phyloP scores from a whole-genome alignment of 1,139 yeast species.

The Diutina mesorugosa region DNA sequence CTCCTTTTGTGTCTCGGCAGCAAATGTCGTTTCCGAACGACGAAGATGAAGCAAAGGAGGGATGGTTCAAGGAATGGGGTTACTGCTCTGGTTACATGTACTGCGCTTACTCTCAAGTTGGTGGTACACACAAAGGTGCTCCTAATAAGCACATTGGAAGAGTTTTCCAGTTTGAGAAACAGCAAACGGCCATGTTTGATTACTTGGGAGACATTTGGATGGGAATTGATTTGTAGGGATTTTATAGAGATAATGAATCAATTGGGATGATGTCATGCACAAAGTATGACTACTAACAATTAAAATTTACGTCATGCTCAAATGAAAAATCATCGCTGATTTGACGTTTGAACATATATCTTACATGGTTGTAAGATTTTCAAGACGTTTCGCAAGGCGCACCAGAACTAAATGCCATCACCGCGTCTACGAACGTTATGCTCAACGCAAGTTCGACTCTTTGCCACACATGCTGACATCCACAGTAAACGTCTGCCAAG shows the following conservation, averaged over 20 bases:
- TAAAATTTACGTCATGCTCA: too few species aligned
- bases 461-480: neutral
- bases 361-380: too few species aligned
- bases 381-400: neutral
- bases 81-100: constrained; percentile 24
- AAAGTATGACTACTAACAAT: too few species aligned
- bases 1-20: constrained; percentile 12
- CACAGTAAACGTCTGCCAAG: neutral
- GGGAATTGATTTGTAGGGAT: neutral
- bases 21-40: constrained; percentile 5
- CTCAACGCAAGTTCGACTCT: neutral
- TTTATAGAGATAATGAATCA: neutral
- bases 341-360: too few species aligned
- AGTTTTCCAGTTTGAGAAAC: neutral
- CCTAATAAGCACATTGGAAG: neutral
- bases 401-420: neutral
- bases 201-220: constrained; percentile 1
- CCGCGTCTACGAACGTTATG: neutral
- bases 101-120: constrained; percentile 26
- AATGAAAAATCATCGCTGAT: too few species aligned
- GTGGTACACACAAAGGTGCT: constrained; percentile 8
- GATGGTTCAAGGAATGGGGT: constrained; percentile 17
- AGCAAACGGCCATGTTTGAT: neutral
- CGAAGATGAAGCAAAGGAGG: constrained; percentile 17
- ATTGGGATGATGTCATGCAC: neutral